Base-by-base conservation (phyloP, 352 stramenopile genomes). In the Pythium brassicae region DNA sequence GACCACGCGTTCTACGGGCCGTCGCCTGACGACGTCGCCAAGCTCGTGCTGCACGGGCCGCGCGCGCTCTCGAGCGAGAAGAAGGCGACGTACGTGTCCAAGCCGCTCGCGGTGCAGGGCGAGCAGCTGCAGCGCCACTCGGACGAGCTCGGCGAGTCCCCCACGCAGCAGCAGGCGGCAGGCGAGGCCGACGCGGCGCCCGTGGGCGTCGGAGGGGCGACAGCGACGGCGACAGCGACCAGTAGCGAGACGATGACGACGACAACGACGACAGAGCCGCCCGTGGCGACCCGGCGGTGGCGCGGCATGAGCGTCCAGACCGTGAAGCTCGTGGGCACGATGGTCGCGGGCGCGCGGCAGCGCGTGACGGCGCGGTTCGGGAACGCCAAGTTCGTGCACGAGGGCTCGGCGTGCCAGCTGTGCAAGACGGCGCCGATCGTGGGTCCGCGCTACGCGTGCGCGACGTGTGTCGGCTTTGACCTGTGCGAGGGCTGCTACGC, bases 401-500 rank as follows among this genome's bases (percentile, higher is more conserved):
- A 89, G 53, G 80, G 80, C 47, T 87, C 83, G 39, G 84, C 69
- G 49, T 93, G 83, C 62, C 78, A 90, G 65, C 84, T 90, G 65
- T 94, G 83, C 57, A 89, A 91, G 62, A 72, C 76, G 52, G 69
- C 77, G 15, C 83, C 83, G 12, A 90, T 94, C 55, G 75, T 91
- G 12, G 83, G 83, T n/a, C 60, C 71, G 29, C 81, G 79, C 5
- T 94, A 83, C 61, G 80, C 79, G 44, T 94, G 83, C 46, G 57
- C 67, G 15, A 92, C 78, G 26, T 94, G 83, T 49, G 83, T 91
- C n/a, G 79, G 78, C 55, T 89, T 89, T 37, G 81, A 92, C 56
- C 60, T 94, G 53, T 94, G 83, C 53, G 79, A 89, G 58, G 87
- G 77, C 49, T 94, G 83, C 45, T 94, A 94, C 66, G 74, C 78